phyloP scores from a whole-genome alignment of 1,284 basidiomycete genomes.

The Peniophora sp. region DNA sequence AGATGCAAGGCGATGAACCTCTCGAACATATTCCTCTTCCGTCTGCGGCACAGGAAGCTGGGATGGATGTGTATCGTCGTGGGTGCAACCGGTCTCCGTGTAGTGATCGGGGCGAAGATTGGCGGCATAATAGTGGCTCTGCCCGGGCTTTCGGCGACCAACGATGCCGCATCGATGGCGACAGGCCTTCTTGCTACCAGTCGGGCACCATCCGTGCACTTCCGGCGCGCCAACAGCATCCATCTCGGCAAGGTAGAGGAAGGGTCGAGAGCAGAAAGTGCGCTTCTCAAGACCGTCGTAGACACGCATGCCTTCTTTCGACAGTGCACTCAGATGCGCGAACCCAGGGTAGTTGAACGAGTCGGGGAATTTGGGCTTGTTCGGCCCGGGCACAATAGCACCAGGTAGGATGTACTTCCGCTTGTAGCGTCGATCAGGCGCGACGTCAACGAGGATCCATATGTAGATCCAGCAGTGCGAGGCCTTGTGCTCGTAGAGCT shows the following conservation, averaged over 20 bases:
- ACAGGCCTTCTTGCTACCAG: constrained; percentile 8
- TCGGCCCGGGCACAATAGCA: constrained; percentile 11
- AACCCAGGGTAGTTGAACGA: constrained; percentile 11
- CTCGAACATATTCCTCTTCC: background rate
- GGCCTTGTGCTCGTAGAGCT: constrained; percentile 14
- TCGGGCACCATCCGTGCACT: constrained; percentile 5
- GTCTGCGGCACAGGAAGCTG: background rate
- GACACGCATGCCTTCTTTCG: constrained; percentile 1
- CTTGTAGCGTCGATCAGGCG: constrained; percentile 13
- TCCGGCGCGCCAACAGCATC: constrained; percentile 6
- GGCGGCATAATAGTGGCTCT: constrained; percentile 3
- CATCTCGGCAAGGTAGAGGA: constrained; percentile 4
- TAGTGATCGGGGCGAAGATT: constrained; percentile 2
- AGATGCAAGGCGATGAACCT: background rate
- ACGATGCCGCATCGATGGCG: background rate
- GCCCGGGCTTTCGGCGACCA: constrained; percentile 4
- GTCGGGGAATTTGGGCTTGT: constrained; percentile 10
- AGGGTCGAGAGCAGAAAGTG: background rate
- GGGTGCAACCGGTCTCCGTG: background rate
- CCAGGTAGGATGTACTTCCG: constrained; percentile 9
- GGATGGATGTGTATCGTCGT: constrained; percentile 1
- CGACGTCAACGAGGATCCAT: constrained; percentile 12
- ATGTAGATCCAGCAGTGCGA: constrained; percentile 17
- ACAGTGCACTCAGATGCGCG: background rate
- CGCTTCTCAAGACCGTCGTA: constrained; percentile 2